A percentile compares a stretch with the other conserved stretches of the same genome.
These are phyloP conservation scores for Phyllosticta citribraziliensis DNA, from an alignment of 2,329 filamentous ascomycete species.

Conservation along the genomic window DNA sequence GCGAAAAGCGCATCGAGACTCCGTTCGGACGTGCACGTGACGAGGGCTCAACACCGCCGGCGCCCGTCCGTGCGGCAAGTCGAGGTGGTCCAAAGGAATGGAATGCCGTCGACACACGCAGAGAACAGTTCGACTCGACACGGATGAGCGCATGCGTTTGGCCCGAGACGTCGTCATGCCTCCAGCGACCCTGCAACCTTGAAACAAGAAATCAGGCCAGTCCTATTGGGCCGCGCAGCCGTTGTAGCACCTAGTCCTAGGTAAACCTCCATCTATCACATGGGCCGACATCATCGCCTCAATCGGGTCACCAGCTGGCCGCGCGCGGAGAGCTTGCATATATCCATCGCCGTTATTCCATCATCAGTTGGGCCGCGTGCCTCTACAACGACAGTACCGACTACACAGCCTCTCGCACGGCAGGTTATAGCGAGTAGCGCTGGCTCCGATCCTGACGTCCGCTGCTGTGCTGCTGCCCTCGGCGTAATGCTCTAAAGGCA, in stretches of 20 bases:
- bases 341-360: not conserved
- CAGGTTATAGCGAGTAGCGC: not conserved
- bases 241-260: not conserved
- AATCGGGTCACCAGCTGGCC: not conserved
- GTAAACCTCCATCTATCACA: not conserved
- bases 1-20: slow-evolving; percentile 2
- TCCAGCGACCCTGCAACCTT: not conserved
- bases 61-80: not conserved
- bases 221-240: not conserved
- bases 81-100: not conserved
- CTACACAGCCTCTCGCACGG: not conserved
- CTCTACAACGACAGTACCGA: not conserved
- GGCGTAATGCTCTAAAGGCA: slow-evolving; percentile 9
- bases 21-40: slow-evolving; percentile 3
- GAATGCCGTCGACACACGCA: not conserved
- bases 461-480: not conserved
- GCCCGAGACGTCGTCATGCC: not conserved
- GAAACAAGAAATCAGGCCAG: not conserved
- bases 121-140: not conserved
- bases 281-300: not conserved
- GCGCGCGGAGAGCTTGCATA: not conserved
- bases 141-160: not conserved
- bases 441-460: not conserved
- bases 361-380: not conserved
- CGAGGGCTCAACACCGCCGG: not conserved